Conservation (phyloP, 805 yeast species). For the Wickerhamiella cacticola region DNA sequence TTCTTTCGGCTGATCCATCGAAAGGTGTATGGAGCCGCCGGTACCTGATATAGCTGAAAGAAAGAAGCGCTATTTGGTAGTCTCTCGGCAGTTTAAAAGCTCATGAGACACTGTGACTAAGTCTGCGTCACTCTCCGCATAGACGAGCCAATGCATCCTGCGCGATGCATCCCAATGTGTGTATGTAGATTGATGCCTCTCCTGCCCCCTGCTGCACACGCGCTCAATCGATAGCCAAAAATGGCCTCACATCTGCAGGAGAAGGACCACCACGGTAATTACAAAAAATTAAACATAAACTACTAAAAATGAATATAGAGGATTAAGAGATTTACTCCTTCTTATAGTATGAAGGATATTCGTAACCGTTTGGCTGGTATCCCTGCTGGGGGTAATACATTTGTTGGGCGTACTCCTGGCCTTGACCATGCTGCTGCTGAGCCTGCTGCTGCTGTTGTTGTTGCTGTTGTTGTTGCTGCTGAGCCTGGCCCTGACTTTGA, state of each 20-base stretch:
- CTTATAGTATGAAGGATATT: slow-evolving; percentile 9
- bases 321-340: not conserved
- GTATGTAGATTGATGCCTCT: too few species aligned
- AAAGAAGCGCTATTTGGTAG: too few species aligned
- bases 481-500: not conserved
- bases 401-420: slow-evolving; percentile 4
- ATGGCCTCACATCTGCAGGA: slow-evolving; percentile 14
- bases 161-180: not conserved
- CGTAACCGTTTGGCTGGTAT: slow-evolving; percentile 12
- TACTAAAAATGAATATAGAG: not conserved
- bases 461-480: slow-evolving; percentile 5
- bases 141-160: not conserved
- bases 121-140: not conserved
- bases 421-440: not conserved
- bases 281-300: not conserved
- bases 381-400: slow-evolving; percentile 4
- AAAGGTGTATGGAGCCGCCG: too few species aligned
- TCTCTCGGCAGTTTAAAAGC: too few species aligned
- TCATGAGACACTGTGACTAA: not conserved
- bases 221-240: too few species aligned
- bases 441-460: slow-evolving; percentile 3
- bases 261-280: not conserved
- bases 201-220: too few species aligned
- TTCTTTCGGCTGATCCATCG: too few species aligned
- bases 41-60: too few species aligned